Percentiles rank a stretch among this genome's conserved stretches.
These are phyloP conservation scores for Aspergillus transmontanensis DNA, from an alignment of 2,329 filamentous ascomycete genomes.

Conservation along the genomic window DNA sequence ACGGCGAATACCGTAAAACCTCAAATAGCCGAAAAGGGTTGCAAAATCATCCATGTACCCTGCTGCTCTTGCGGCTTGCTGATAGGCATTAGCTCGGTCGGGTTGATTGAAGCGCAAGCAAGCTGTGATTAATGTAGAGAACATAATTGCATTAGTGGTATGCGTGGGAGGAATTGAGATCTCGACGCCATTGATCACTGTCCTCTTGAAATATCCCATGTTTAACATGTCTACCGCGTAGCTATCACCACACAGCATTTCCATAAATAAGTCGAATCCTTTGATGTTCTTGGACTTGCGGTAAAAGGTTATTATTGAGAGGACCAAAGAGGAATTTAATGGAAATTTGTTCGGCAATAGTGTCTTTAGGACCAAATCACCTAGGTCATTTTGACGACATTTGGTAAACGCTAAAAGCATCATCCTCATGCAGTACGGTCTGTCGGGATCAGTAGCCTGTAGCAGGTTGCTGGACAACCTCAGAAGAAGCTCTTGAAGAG, in stretches of 20 bases:
- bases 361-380: slow-evolving; percentile 40
- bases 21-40: slow-evolving; percentile 41
- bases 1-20: slow-evolving; percentile 38
- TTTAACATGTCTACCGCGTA: slow-evolving; percentile 38
- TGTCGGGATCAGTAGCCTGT: slow-evolving; percentile 39
- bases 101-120: slow-evolving; percentile 45
- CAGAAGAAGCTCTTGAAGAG: slow-evolving; percentile 39
- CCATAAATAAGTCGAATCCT: slow-evolving; percentile 43
- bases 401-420: slow-evolving; percentile 43
- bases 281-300: slow-evolving; percentile 44
- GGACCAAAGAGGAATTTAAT: slow-evolving; percentile 38
- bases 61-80: slow-evolving; percentile 35
- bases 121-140: slow-evolving; percentile 39
- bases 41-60: slow-evolving; percentile 42
- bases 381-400: slow-evolving; percentile 42
- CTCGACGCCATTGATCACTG: slow-evolving; percentile 38
- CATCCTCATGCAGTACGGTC: slow-evolving; percentile 33
- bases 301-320: slow-evolving; percentile 40
- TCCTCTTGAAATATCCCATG: slow-evolving; percentile 27
- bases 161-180: slow-evolving; percentile 39
- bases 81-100: slow-evolving; percentile 44
- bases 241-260: slow-evolving; percentile 38
- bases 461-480: slow-evolving; percentile 39
- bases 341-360: slow-evolving; percentile 42
- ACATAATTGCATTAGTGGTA: slow-evolving; percentile 36